phyloP scores from a whole-genome alignment of 805 yeast species.

The Candida incommunis region DNA sequence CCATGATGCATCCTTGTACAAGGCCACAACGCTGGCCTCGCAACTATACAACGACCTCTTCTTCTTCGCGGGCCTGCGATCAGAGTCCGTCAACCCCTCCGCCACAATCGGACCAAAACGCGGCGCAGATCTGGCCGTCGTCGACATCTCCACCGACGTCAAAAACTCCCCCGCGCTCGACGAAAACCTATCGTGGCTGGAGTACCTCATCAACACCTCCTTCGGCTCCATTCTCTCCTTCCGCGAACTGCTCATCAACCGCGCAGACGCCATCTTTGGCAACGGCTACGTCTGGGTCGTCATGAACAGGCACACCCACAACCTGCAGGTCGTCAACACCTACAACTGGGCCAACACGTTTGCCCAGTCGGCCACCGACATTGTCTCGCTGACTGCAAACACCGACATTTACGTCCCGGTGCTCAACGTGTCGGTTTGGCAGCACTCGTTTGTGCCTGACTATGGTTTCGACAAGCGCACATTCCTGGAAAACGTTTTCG shows the following conservation, averaged over 20 bases:
- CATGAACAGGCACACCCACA: constrained; percentile 25
- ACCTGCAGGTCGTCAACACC: constrained; percentile 64
- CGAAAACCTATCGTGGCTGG: neutral
- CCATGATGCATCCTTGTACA: neutral
- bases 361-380: constrained; percentile 14
- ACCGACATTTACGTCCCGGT: constrained; percentile 32
- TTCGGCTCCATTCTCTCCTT: constrained; percentile 75
- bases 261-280: constrained; percentile 69
- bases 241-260: constrained; percentile 54
- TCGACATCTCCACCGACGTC: constrained; percentile 12
- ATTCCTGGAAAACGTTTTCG: constrained; percentile 62
- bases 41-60: constrained; percentile 81
- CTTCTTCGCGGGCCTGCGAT: constrained; percentile 30
- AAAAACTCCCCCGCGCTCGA: constrained; percentile 11
- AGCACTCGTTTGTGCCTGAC: constrained; percentile 66
- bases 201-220: constrained; percentile 20
- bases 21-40: constrained; percentile 46
- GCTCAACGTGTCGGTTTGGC: constrained; percentile 73
- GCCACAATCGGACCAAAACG: constrained; percentile 12
- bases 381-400: constrained; percentile 10
- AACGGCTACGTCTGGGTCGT: constrained; percentile 93
- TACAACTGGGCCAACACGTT: constrained; percentile 86
- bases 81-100: constrained; percentile 13
- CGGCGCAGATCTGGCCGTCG: constrained; percentile 13
- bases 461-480: constrained; percentile 74